Base-by-base conservation (phyloP, 352 stramenopile genomes). In the Phytophthora pinifolia region DNA sequence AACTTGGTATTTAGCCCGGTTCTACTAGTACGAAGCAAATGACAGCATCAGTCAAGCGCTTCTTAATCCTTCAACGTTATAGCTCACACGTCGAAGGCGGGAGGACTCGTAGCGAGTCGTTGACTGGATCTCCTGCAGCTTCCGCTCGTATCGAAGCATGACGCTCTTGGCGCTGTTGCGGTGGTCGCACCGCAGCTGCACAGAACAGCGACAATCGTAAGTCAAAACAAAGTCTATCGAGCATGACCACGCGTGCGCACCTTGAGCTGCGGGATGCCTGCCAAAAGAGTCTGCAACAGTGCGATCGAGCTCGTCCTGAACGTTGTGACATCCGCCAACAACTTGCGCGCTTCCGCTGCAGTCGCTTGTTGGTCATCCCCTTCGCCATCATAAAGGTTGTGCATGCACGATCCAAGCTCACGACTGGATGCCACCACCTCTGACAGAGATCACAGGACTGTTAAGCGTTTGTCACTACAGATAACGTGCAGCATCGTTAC, bases 111-210 rank as follows among this genome's bases (percentile, higher is more conserved):
- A 66, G n/a, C 68, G 76, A 30, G 46, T 67, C 33, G 59, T 59
- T 6, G 46, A 70, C 49, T 82, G 49, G 5, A 92, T 76, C 2
- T 86, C 74, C 3, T 66, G 49, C 7, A 92, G 46, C 48, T 92
- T 92, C 22, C 36, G 65, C 30, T 88, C 61, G 30, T 92, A 89
- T 17, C 76, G 75, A 58, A 62, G 31, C 46, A 80, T 76, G 10
- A 84, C 54, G n/a, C 56, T 67, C 42, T 83, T 52, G 5, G 76
- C 77, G 48, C 82, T 76, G 20, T 84, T 81, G 29, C 77, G 79
- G 53, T 90, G 76, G 29, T 89, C 77, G n/a, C 78, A 87, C 32
- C 73, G 70, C 4, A 89, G 49, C 66, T 88, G 52, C 14, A 6
- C 6, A 48, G 3, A 57, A 13, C 22, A 37, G 14, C 33, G 48